A percentile compares a stretch with the other conserved stretches of the same genome.
Evolutionary conservation across 2,329 filamentous ascomycete species (phyloP).

Genomic region (Setomelanomma holmii): DNA sequence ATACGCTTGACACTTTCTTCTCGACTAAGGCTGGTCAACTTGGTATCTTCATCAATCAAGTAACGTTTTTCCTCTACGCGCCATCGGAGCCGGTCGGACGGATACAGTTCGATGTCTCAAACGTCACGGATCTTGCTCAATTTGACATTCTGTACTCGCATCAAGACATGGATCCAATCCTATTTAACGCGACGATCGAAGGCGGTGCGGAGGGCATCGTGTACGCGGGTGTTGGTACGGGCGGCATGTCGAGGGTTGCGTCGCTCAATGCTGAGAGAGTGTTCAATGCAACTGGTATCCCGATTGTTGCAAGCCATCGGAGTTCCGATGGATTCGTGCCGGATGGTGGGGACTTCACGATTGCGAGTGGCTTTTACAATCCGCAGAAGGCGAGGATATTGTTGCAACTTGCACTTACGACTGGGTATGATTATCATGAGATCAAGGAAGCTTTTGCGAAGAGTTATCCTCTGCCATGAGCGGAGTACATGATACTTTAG

Average conservation of each 20-base stretch:
- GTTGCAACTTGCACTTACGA: constrained; percentile 50
- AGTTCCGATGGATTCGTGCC: constrained; percentile 63
- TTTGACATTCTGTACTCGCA: constrained; percentile 66
- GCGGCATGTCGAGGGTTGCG: constrained; percentile 50
- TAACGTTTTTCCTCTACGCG: constrained; percentile 67
- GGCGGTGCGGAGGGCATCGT: constrained; percentile 63
- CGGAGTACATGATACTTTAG: background rate
- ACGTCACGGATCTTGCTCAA: constrained; percentile 59
- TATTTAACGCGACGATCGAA: constrained; percentile 58
- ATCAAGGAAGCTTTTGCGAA: constrained; percentile 48
- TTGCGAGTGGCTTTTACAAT: constrained; percentile 62
- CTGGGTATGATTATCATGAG: constrained; percentile 51
- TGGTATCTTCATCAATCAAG: constrained; percentile 64
- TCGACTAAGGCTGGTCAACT: constrained; percentile 62
- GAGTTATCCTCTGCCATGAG: constrained; percentile 34
- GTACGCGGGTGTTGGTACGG: constrained; percentile 63
- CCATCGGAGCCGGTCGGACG: constrained; percentile 54
- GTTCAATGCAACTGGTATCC: constrained; percentile 55
- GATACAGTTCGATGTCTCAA: constrained; percentile 51
- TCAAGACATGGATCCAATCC: constrained; percentile 58
- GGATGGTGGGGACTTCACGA: constrained; percentile 36
- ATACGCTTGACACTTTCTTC: constrained; percentile 69
- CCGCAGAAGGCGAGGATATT: constrained; percentile 64
- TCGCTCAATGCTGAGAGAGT: constrained; percentile 51
- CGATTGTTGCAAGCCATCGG: constrained; percentile 61